Evolutionary conservation across 2,329 filamentous ascomycete genomes (phyloP), one percentile per base, ranked within the genome.

Genomic region (Tolypocladium sp.): DNA sequence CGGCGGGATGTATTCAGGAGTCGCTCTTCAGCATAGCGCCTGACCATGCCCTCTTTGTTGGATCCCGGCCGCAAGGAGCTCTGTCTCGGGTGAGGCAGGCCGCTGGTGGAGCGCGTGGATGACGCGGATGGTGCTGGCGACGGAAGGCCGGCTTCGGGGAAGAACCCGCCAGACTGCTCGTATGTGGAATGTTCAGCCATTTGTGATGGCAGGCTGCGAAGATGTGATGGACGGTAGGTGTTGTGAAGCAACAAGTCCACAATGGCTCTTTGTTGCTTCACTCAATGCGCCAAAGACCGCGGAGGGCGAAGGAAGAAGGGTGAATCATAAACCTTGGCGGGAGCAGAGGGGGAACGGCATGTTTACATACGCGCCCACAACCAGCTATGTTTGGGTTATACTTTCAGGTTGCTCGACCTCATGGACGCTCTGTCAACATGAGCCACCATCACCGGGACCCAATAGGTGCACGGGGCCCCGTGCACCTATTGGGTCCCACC

Each of bases 1-100:
- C 83, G 81, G 7, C 84, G 79, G 8, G 79, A 82, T 13, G 83
- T 76, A 62, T 81, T 72, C 54, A 83, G 67, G 20, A 87, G 70
- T 13, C 76, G 77, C 9, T 79, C 76, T 49, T 84, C 80, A 7
- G 83, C 77, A 63, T 82, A 86, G n/a, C 81, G 73, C 51, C 84
- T 76, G 12, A 85, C 80, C 52, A 82, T 76, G 58, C 84, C 82
- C 65, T 87, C 85, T 63, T 86, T 87, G 40, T 72, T 77, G 0
- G 83, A 86, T 0, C 84, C 83, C 0, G 83, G 76, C 17, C 75
- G 74, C 1, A 88, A 68, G 0, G 83, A 74, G 40, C 76, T 79
- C 27, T 73, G 71, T 51, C 84, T 76, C 0, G 84, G 85, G 57
- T 80, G 82, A 6, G 85, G 85, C 6, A 87, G 75, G 9, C 70